These are phyloP conservation scores for Starmerella roubikii DNA, from an alignment of 805 yeast genomes.

Conservation along the genomic window DNA sequence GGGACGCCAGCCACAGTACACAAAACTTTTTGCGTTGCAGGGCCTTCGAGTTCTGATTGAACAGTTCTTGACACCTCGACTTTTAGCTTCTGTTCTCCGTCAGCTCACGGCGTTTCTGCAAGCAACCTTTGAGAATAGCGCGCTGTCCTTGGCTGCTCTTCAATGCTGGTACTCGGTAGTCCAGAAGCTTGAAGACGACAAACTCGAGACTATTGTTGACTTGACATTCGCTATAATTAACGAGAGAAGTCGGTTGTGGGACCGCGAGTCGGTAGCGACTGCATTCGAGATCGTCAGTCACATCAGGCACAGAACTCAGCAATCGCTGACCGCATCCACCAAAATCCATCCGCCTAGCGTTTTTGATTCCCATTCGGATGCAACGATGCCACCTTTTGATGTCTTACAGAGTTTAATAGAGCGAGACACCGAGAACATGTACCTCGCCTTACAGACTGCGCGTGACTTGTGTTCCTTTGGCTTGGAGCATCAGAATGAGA, in stretches of 20 bases:
- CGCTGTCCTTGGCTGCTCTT: constrained; percentile 48
- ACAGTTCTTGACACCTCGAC: constrained; percentile 3
- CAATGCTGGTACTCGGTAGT: constrained; percentile 56
- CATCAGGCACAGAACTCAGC: not conserved
- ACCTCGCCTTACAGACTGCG: constrained; percentile 18
- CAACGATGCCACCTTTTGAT: constrained; percentile 4
- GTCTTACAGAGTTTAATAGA: constrained; percentile 13
- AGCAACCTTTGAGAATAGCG: constrained; percentile 52
- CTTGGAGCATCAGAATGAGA: constrained; percentile 7
- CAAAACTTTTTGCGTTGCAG: constrained; percentile 39
- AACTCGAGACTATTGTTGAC: constrained; percentile 41
- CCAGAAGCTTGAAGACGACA: constrained; percentile 39
- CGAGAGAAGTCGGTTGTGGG: constrained; percentile 37
- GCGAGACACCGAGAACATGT: constrained; percentile 15
- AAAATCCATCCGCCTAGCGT: constrained; percentile 10
- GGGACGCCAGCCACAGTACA: constrained; percentile 58
- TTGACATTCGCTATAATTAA: constrained; percentile 58
- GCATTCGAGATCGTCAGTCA: constrained; percentile 7
- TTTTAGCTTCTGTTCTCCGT: constrained; percentile 13
- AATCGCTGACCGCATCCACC: not conserved
- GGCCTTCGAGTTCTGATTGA: constrained; percentile 57
- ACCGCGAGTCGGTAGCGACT: constrained; percentile 28
- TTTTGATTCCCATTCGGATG: not conserved
- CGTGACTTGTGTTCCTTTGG: constrained; percentile 15
- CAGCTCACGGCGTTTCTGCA: constrained; percentile 80